Percentiles rank a stretch among this genome's conserved stretches.
phyloP scores from a whole-genome alignment of 257 asterid species.

The Solanum megistacrolobum region DNA sequence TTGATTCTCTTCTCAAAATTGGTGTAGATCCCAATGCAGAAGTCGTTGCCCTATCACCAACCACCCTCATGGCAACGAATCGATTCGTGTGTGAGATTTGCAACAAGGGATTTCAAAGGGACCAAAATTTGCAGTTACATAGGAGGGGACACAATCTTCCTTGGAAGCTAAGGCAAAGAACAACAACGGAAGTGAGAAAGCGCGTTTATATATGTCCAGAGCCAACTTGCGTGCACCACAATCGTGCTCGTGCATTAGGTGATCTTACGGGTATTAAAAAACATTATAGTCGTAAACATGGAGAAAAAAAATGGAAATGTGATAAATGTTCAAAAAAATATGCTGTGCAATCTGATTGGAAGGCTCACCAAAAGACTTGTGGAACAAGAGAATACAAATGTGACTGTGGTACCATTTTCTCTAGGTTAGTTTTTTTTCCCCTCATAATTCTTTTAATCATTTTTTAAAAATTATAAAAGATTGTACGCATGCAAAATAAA shows the following conservation, averaged over 20 bases:
- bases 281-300: slow-evolving; percentile 76
- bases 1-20: background rate
- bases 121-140: slow-evolving; percentile 76
- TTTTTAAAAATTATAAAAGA: background rate
- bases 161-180: slow-evolving; percentile 71
- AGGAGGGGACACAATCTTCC: slow-evolving; percentile 88
- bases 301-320: slow-evolving; percentile 93
- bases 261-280: slow-evolving; percentile 93
- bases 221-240: slow-evolving; percentile 67
- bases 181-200: slow-evolving; percentile 45
- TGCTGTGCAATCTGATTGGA: slow-evolving; percentile 89
- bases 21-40: slow-evolving; percentile 71
- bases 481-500: no score
- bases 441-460: background rate
- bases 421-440: slow-evolving; percentile 30
- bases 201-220: slow-evolving; percentile 84
- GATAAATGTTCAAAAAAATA: slow-evolving; percentile 73
- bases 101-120: slow-evolving; percentile 90
- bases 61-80: slow-evolving; percentile 81
- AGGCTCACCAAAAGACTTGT: slow-evolving; percentile 88
- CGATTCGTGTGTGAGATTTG: slow-evolving; percentile 80
- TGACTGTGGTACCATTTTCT: slow-evolving; percentile 90
- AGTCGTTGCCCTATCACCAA: slow-evolving; percentile 77
- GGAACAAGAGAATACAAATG: slow-evolving; percentile 82
- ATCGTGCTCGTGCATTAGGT: slow-evolving; percentile 62